phyloP scores from a whole-genome alignment of 768 basidiomycete genomes.

The Lactarius pseudohatsudake region DNA sequence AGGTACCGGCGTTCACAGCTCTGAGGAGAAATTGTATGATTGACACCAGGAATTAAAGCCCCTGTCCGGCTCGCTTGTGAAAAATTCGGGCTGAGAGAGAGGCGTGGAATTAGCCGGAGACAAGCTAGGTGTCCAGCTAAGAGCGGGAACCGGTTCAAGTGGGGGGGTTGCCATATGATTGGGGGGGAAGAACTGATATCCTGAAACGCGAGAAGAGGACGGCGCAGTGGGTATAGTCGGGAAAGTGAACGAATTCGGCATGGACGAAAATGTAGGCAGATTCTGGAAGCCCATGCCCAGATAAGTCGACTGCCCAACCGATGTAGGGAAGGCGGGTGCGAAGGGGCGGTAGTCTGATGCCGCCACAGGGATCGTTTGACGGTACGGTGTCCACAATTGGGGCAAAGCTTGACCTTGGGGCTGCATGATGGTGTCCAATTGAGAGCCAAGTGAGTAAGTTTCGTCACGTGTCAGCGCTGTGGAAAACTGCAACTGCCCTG shows the following conservation, averaged over 20 bases:
- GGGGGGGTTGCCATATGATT: not conserved
- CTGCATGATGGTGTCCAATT: not conserved
- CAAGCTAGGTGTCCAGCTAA: not conserved
- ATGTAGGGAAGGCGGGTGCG: not conserved
- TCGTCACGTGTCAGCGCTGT: not conserved
- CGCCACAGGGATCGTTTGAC: not conserved
- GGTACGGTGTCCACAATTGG: not conserved
- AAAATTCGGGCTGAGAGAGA: not conserved
- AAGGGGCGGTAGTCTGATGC: not conserved
- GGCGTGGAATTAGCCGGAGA: not conserved
- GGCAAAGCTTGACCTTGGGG: not conserved
- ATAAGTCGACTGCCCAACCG: not conserved
- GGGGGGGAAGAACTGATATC: not conserved
- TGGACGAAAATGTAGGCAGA: not conserved
- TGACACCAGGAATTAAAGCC: slow-evolving; percentile 2
- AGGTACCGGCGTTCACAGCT: not conserved
- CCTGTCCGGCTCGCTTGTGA: not conserved
- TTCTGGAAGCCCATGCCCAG: not conserved
- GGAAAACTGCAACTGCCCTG: not conserved
- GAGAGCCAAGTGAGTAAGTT: not conserved
- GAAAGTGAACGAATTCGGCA: not conserved
- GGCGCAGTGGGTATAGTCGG: not conserved
- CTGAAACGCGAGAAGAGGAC: not conserved
- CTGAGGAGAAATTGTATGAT: not conserved
- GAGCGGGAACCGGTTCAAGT: not conserved